Percentiles rank a stretch among this genome's conserved stretches.
Conservation (phyloP, 2,329 filamentous ascomycete genomes). For the Coleophoma cylindrospora region DNA sequence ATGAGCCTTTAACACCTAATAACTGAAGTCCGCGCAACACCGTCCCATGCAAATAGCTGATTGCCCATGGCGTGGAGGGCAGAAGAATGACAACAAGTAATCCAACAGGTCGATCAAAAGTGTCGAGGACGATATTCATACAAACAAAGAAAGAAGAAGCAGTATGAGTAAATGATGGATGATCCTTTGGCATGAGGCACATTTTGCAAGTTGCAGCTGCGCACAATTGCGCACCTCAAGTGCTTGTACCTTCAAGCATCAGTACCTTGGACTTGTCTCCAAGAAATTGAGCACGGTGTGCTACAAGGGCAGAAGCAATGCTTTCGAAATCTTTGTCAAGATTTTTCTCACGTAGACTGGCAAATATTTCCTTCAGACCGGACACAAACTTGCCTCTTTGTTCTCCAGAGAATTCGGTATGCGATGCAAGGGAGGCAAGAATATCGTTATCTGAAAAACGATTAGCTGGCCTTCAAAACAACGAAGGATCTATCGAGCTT, state of each 20-base stretch:
- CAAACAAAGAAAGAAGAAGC: too few species aligned
- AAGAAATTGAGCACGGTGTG: conserved; percentile 60
- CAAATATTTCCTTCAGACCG: conserved; percentile 57
- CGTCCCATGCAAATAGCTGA: neutral
- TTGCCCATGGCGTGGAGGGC: neutral
- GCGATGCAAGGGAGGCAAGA: conserved; percentile 64
- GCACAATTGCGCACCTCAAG: conserved; percentile 6
- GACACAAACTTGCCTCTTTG: conserved; percentile 57
- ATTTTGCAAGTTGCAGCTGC: conserved; percentile 1
- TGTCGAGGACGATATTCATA: neutral
- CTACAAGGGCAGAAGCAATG: conserved; percentile 63
- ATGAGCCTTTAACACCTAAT: neutral
- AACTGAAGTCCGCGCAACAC: neutral
- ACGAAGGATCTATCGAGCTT: conserved; percentile 19
- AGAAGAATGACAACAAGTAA: neutral
- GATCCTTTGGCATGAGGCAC: neutral
- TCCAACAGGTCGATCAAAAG: neutral
- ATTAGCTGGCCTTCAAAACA: conserved; percentile 32
- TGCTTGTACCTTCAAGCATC: conserved; percentile 38
- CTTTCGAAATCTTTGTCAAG: conserved; percentile 57
- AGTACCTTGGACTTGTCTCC: conserved; percentile 61
- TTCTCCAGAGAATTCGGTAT: conserved; percentile 57
- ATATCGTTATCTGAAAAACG: conserved; percentile 61
- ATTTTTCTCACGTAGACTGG: conserved; percentile 52
- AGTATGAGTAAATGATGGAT: neutral